These are phyloP conservation scores for Rutstroemia sydowiana DNA, from an alignment of 2,329 filamentous ascomycete genomes.

Conservation along the genomic window DNA sequence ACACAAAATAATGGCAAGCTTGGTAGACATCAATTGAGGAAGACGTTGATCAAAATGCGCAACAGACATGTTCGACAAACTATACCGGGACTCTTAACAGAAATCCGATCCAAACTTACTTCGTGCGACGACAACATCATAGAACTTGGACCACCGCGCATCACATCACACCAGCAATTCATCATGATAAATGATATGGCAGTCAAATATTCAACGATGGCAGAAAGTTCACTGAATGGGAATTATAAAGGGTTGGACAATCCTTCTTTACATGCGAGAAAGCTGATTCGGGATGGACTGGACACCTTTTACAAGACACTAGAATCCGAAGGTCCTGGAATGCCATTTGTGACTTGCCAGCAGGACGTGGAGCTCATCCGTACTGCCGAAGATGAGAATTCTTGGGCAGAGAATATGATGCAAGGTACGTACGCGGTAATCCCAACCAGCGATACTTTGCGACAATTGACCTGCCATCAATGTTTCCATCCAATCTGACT, in stretches of 20 bases:
- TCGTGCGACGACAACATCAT: slow-evolving; percentile 7
- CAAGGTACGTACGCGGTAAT: neutral
- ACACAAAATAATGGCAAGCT: slow-evolving; percentile 12
- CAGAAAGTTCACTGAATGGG: neutral
- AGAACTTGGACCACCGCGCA: slow-evolving; percentile 10
- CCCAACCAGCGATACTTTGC: neutral
- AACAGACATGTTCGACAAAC: slow-evolving; percentile 14
- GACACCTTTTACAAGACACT: neutral
- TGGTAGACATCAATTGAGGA: slow-evolving; percentile 15
- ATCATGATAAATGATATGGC: slow-evolving; percentile 5
- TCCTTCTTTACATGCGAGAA: neutral
- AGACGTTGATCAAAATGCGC: slow-evolving; percentile 12
- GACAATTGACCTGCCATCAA: no score
- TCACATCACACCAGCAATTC: slow-evolving; percentile 11
- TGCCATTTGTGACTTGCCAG: slow-evolving; percentile 1
- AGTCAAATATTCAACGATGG: neutral
- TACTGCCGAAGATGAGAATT: neutral
- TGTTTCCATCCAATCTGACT: neutral
- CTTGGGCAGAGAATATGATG: slow-evolving; percentile 7
- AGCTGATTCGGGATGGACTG: neutral
- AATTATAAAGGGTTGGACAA: neutral
- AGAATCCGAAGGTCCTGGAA: neutral
- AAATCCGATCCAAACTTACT: slow-evolving; percentile 10
- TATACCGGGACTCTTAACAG: slow-evolving; percentile 12
- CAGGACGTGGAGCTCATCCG: slow-evolving; percentile 8